These are phyloP conservation scores for Nitzschia sp. DNA, from an alignment of 108 stramenopile genomes.

Conservation along the genomic window DNA sequence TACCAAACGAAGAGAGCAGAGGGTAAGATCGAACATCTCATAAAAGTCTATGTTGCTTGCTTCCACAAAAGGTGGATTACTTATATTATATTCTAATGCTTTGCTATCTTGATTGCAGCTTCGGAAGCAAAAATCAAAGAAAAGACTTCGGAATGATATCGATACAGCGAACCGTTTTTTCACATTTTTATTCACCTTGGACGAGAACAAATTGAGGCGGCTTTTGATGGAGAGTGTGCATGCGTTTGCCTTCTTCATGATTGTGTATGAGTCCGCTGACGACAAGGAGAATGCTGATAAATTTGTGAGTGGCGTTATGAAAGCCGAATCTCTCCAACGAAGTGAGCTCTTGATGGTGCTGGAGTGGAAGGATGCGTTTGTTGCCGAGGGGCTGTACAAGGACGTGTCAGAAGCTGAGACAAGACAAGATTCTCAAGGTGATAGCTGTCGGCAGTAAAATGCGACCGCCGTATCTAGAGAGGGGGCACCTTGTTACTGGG, in stretches of 20 bases:
- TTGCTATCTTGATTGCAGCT: neutral
- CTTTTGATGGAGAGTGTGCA: neutral
- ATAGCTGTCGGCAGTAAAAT: neutral
- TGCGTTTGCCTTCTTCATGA: conserved; percentile 9
- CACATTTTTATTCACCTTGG: neutral
- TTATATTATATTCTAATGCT: too few species aligned
- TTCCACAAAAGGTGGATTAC: too few species aligned
- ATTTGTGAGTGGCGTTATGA: neutral
- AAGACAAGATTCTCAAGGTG: neutral
- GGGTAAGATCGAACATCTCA: conserved; percentile 5
- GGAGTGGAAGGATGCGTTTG: conserved; percentile 15
- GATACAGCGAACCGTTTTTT: neutral
- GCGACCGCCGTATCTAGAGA: too few species aligned
- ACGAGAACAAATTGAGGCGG: neutral
- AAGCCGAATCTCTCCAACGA: neutral
- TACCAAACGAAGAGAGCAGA: neutral
- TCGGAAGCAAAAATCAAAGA: neutral
- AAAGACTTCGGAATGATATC: neutral
- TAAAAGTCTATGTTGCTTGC: too few species aligned
- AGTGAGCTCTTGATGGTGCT: neutral
- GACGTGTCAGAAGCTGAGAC: neutral
- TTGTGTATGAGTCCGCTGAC: neutral
- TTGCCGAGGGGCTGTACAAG: neutral
- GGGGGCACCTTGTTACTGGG: too few species aligned
- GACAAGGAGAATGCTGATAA: neutral